These are phyloP conservation scores for Coccomyxa sp. DNA, from an alignment of 139 green algal species.

Conservation along the genomic window DNA sequence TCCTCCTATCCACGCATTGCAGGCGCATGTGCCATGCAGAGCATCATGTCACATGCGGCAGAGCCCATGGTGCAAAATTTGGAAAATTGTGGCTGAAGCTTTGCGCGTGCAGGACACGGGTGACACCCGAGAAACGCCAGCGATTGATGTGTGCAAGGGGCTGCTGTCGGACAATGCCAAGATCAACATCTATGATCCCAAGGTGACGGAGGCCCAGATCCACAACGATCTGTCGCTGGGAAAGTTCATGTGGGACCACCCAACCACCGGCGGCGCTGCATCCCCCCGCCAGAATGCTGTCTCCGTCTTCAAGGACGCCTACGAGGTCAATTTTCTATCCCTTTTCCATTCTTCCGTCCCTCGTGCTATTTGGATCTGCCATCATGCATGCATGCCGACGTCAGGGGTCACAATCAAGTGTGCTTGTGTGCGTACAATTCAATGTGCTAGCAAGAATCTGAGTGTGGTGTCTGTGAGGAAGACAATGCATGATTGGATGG, in stretches of 20 bases:
- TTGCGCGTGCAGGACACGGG: conserved; percentile 41
- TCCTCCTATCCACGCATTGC: too few relatives aligned
- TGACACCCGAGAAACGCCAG: conserved; percentile 97
- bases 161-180: conserved; percentile 51
- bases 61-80: background rate
- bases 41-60: background rate
- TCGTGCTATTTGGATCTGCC: too few relatives aligned
- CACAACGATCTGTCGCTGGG: conserved; percentile 71
- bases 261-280: conserved; percentile 41
- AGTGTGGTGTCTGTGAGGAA: too few relatives aligned
- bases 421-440: background rate
- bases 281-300: conserved; percentile 42
- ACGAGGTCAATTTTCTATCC: conserved; percentile 38
- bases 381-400: too few relatives aligned
- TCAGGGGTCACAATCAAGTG: background rate
- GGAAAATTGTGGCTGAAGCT: too few relatives aligned
- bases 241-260: conserved; percentile 94
- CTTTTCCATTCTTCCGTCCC: background rate
- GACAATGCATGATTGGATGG: too few relatives aligned
- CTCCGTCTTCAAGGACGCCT: conserved; percentile 48
- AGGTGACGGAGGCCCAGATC: conserved; percentile 81
- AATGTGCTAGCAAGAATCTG: too few relatives aligned
- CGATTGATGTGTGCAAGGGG: conserved; percentile 94
- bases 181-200: conserved; percentile 89
- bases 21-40: background rate